Conservation (phyloP, 495 filamentous ascomycete species). For the Xylaria cubensis region DNA sequence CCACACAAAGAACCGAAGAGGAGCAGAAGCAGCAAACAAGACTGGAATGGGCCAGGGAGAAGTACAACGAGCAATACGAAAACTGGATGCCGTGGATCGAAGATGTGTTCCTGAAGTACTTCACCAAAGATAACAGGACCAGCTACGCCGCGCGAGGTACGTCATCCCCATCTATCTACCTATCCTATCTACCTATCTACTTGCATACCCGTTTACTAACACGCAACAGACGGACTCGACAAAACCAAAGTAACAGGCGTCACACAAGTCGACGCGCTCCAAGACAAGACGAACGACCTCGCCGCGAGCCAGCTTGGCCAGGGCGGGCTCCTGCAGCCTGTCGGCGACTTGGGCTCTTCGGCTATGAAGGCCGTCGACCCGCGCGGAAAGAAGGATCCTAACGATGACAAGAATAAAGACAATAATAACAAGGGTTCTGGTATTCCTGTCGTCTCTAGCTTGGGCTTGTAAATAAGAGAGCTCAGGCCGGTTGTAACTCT, state of each 20-base stretch:
- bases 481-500: neutral
- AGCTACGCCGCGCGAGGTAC: constrained; percentile 67
- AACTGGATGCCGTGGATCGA: constrained; percentile 79
- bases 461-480: constrained; percentile 4
- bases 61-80: constrained; percentile 71
- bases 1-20: neutral
- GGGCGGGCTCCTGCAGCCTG: constrained; percentile 64
- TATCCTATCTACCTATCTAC: neutral
- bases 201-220: constrained; percentile 2
- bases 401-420: neutral
- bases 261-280: constrained; percentile 65
- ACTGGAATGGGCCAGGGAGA: constrained; percentile 62
- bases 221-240: constrained; percentile 61
- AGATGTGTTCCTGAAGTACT: constrained; percentile 71
- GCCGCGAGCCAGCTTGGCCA: constrained; percentile 67
- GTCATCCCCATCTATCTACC: neutral
- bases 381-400: constrained; percentile 65
- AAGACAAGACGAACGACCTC: constrained; percentile 66
- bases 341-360: constrained; percentile 66
- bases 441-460: constrained; percentile 7
- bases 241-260: constrained; percentile 70
- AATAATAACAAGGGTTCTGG: neutral
- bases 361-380: constrained; percentile 70
- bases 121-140: constrained; percentile 75
- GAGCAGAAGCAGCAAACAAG: constrained; percentile 20